These are phyloP conservation scores for Tolypocladium tundrense DNA, from an alignment of 2,329 filamentous ascomycete species.

Conservation along the genomic window DNA sequence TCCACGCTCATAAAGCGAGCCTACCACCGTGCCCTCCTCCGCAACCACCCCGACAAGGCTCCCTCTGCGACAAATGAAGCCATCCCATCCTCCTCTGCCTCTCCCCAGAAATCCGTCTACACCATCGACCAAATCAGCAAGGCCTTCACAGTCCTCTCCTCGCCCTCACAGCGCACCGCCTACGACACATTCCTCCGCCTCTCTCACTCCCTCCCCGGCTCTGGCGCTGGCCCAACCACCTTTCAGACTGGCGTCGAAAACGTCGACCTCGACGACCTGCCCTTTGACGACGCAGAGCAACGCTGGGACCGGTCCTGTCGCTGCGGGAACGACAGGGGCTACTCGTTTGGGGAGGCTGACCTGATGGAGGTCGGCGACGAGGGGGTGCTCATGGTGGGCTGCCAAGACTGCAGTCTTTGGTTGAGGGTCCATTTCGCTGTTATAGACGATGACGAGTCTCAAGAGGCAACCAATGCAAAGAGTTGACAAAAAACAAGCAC, in stretches of 20 bases:
- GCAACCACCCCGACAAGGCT: slow-evolving; percentile 55
- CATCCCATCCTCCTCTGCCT: neutral
- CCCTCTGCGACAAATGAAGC: slow-evolving; percentile 5
- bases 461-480: slow-evolving; percentile 8
- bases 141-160: slow-evolving; percentile 47
- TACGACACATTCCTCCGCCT: slow-evolving; percentile 43
- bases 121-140: slow-evolving; percentile 54
- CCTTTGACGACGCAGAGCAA: slow-evolving; percentile 34
- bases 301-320: slow-evolving; percentile 50
- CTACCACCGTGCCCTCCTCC: slow-evolving; percentile 54
- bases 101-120: slow-evolving; percentile 18
- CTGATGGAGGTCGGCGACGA: slow-evolving; percentile 47
- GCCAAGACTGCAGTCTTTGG: slow-evolving; percentile 58
- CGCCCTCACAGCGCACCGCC: slow-evolving; percentile 32
- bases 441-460: slow-evolving; percentile 24
- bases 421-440: slow-evolving; percentile 54
- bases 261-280: slow-evolving; percentile 55
- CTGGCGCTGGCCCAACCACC: slow-evolving; percentile 6
- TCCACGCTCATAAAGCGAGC: slow-evolving; percentile 46
- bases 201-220: slow-evolving; percentile 11
- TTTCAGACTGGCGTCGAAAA: slow-evolving; percentile 53
- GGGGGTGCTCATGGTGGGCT: slow-evolving; percentile 54
- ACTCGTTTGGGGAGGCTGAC: slow-evolving; percentile 47
- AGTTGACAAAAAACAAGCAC: slow-evolving; percentile 9
- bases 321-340: slow-evolving; percentile 54